Evolutionary conservation across 305 asterid species (phyloP), one percentile per base, ranked within the genome.

Genomic region (Nicotiana rustica): DNA sequence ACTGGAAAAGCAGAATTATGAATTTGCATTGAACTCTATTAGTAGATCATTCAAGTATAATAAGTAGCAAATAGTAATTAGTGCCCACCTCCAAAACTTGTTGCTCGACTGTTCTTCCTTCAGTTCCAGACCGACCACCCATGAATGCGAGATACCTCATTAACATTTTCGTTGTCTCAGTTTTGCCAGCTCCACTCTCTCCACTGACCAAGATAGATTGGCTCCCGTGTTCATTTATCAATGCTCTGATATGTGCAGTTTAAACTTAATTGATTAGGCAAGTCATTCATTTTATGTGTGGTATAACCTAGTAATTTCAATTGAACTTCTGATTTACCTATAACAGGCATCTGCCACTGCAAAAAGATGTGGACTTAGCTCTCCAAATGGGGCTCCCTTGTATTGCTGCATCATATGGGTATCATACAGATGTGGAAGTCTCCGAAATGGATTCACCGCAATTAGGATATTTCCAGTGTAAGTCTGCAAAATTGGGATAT

Each of bases 151-250:
- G 98, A 88, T 96, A 96, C 84, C 97, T 90, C 99, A 94, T 96
- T 17, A 96, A 86, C 99, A 94, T 91, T 83, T 96, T 96, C 8
- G 99, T 96, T 36, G 98, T 94, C 91, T 94, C 99, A 2, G 99
- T 96, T 89, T 96, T 96, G 18, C 98, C 98, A 21, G 98, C 99
- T 83, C 99, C 99, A 79, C 98, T 93, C 87, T 96, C 99, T 87
- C 99, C 99, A 82, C 99, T 96, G 78, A 96, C 99, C 94, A 96
- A 86, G 83, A 96, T 96, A 52, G 99, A 94, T 82, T 96, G 97
- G 91, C 96, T 96, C 66, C 93, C 96, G 9, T 90, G 93, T 68
- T 96, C 99, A 85, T 96, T 91, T 68, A 90, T 88, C 88, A 96
- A 91, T 75, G 97, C 83, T 91, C 99, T 95, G 93, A 78, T 36